Evolutionary conservation across 1,284 basidiomycete genomes (phyloP), one percentile per base, ranked within the genome.

Genomic region (Puccinia horiana): DNA sequence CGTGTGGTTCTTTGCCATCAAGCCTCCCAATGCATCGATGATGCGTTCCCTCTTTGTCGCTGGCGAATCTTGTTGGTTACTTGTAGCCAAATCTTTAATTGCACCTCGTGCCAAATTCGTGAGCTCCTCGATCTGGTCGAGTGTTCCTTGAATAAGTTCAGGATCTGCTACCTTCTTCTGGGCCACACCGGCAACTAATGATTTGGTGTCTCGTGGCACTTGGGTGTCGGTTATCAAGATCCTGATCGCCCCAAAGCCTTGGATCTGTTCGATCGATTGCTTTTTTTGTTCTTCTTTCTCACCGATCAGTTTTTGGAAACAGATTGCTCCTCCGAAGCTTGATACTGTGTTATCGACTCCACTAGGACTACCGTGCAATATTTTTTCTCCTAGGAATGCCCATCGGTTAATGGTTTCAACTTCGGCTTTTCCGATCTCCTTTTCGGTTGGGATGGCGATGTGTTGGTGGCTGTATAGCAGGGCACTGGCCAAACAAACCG

Each of bases 321-420:
- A 91, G 83, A 99, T 90, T 29, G 95, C 97, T 72, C 97, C 96
- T 26, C 97, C 97, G 85, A 93, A 94, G 0, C 95, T 93, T 11
- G 94, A 91, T 47, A 98, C 94, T 23, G 95, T 93, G 87, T 99
- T 99, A 87, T 99, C 97, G 47, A 99, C 94, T 29, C 97, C 97
- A 82, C 94, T 96, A 0, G 97, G 97, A 85, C 95, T 99, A 2
- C 97, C 97, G 86, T 99, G 97, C 76, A 98, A 89, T 52, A 99
- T 93, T 88, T 98, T 98, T 88, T 99, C 97, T 8, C 93, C 91
- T 72, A 98, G 89, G 88, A 98, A 99, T 26, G 97, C 95, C 92
- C 95, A 98, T 69, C 90, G 89, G 87, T 99, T 98, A 84, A 96
- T 91, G 84, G 92, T 89, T 84, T 94, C 91, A 5, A 94, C 93